Evolutionary conservation across 768 basidiomycete species (phyloP), one percentile per base, ranked within the genome.

Genomic region (Tricholomella constricta): DNA sequence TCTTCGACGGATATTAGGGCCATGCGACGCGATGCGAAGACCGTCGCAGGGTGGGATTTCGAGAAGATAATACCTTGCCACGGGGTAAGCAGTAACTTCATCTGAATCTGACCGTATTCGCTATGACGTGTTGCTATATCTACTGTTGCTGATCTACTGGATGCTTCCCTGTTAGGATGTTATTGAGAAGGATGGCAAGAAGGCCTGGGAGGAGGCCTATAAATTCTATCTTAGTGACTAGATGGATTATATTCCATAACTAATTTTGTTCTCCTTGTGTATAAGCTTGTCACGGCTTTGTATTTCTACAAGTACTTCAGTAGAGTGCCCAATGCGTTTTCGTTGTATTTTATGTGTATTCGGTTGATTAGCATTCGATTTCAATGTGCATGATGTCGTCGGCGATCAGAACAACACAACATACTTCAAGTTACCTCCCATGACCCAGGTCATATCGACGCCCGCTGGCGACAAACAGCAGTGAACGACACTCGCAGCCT

Each of bases 21-120:
- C 6, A 87, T 88, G 84, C 74, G 69, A 34, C 73, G 79, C 10
- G 82, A 85, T 51, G 82, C 78, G 7, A 79, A 74, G 59, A 80
- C 74, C 5, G 87, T 90, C 2, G 76, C 79, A 4, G 75, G 64
- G 0, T 91, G 89, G 89, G 78, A 83, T 49, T 86, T 87, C 58
- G 78, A 85, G 15, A 70, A 81, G 41, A 81, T 87, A 52, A 86
- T 88, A 36, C 83, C 83, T 52, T 88, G 86, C 52, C 86, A 88
- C 59, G 69, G 68, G 27, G 72, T 75, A 48, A 54, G 68, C 55
- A n/a, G 29, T 32, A 32, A 12, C 27, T n/a, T 45, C 48, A 6
- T 8, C 38, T 19, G n/a, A n/a, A n/a, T n/a, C n/a, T n/a, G n/a
- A n/a, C n/a, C 50, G 15, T 40, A 43, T 25, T 23, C 6, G 17